Evolutionary conservation across 192 early-diverging fungal genomes (phyloP), one percentile per base, ranked within the genome.

Genomic region (Podila verticillata): DNA sequence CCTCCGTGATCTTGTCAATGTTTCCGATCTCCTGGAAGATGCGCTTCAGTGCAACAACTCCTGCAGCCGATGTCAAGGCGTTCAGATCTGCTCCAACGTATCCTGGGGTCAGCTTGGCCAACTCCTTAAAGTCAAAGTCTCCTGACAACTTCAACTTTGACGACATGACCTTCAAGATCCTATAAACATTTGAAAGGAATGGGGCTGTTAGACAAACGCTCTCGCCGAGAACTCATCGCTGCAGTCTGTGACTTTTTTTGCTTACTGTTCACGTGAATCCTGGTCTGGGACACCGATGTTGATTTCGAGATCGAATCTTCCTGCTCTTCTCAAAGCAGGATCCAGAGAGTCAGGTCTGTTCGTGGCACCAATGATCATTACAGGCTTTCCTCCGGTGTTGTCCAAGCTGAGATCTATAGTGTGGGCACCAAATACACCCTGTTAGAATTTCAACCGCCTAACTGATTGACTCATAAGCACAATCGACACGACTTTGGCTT

Each of bases 331-430:
- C 65, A 99, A 87, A 34, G 98, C 98, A 28, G 96, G 93, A 86
- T 99, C 98, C 64, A 99, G 92, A 84, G 96, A 96, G 85, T 99
- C 98, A 5, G 98, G 98, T 69, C 98, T 86, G 84, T 99, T 99
- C 36, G 98, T 99, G 26, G 98, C 98, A 47, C 97, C 98, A 85
- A 99, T 99, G 60, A 99, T 95, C 87, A 99, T 96, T 9, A 99
- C 96, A 19, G 97, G 93, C 70, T 93, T 93, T 66, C 92, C 87
- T 63, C 93, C 84, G 0, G 92, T 96, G 73, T 96, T 97, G 24
- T 96, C 96, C 87, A 95, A 88, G 22, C 94, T 95, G 31, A 97
- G 64, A 75, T 96, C 95, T 94, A 74, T 2, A 12, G 13, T 44
- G 39, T 13, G 7, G 2, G 17, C 17, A 15, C 17, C 12, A 12